Evolutionary conservation across 192 early-diverging fungal genomes (phyloP), one percentile per base, ranked within the genome.

Genomic region (Lobosporangium transversale): DNA sequence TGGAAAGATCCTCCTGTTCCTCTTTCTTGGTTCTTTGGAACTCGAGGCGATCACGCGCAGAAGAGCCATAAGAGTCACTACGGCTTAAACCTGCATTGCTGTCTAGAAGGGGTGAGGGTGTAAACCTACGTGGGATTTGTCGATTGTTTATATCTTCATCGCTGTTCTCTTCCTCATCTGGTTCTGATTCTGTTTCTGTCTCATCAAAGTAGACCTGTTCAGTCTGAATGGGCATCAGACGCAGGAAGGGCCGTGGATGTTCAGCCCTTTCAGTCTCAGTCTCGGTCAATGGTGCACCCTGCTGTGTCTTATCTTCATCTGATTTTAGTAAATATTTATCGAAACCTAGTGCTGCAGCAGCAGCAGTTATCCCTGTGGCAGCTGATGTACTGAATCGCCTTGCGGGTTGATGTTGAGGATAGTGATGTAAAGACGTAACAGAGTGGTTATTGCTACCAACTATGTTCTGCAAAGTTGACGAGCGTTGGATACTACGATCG

Each of bases 211-310:
- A 73, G 2, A 44, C 30, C 0, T 23, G 49, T 27, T 73, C 55
- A 15, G 33, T 73, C 20, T 64, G n/a, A 37, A 73, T 73, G 3
- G 70, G 70, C 18, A 73, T 21, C 15, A 73, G 49, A 3, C 70
- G 70, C 17, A 73, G 33, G 23, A 73, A 52, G 17, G 70, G 61
- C 6, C 4, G 35, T 23, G 49, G 52, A 30, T 24, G 30, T 2
- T 45, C 68, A 5, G 23, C 31, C 9, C 45, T 31, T 51, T n/a
- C 60, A 40, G 5, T 54, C 26, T 24, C 11, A 45, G 21, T 26
- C 10, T 18, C 9, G 14, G n/a, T n/a, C n/a, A n/a, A n/a, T n/a
- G n/a, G n/a, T n/a, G n/a, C n/a, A n/a, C n/a, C n/a, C n/a, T n/a
- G n/a, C n/a, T n/a, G n/a, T n/a, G n/a, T n/a, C n/a, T n/a, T n/a